phyloP scores from a whole-genome alignment of 2,329 filamentous ascomycete genomes.

The Ramularia endophylla region DNA sequence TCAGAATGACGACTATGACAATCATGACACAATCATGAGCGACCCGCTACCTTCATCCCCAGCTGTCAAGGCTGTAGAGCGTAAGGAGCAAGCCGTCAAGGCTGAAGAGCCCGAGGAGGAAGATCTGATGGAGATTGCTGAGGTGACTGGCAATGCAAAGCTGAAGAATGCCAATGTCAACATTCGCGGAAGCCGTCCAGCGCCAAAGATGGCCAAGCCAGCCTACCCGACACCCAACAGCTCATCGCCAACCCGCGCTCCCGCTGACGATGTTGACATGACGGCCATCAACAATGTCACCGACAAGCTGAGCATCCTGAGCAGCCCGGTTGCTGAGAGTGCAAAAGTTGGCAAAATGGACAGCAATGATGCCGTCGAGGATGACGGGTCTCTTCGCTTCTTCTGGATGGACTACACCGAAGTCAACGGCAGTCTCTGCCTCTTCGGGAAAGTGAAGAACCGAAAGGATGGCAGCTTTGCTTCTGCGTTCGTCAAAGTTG shows the following conservation, averaged over 20 bases:
- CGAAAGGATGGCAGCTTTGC: slow-evolving; percentile 72
- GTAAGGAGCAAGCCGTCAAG: slow-evolving; percentile 55
- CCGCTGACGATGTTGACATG: slow-evolving; percentile 58
- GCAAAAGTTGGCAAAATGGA: slow-evolving; percentile 72
- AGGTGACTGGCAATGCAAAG: slow-evolving; percentile 59
- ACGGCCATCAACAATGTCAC: slow-evolving; percentile 86
- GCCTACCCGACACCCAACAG: slow-evolving; percentile 64
- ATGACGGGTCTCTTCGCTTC: slow-evolving; percentile 84
- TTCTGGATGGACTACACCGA: slow-evolving; percentile 98
- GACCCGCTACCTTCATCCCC: slow-evolving; percentile 76
- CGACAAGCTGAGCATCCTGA: slow-evolving; percentile 77
- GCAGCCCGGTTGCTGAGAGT: slow-evolving; percentile 63
- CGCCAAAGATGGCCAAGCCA: slow-evolving; percentile 64
- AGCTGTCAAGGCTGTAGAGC: slow-evolving; percentile 33
- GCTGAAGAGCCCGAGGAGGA: slow-evolving; percentile 62
- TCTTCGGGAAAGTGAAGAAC: slow-evolving; percentile 95
- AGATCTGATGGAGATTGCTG: slow-evolving; percentile 77
- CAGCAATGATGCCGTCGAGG: slow-evolving; percentile 79
- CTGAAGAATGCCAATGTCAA: slow-evolving; percentile 70
- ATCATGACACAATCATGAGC: slow-evolving; percentile 85
- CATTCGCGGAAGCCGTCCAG: slow-evolving; percentile 70
- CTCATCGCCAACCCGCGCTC: slow-evolving; percentile 66
- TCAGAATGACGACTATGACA: slow-evolving; percentile 56
- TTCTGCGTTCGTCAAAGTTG: slow-evolving; percentile 92
- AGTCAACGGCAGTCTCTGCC: slow-evolving; percentile 79